Conservation (phyloP, 108 stramenopile species). For the Asterionellopsis glacialis region DNA sequence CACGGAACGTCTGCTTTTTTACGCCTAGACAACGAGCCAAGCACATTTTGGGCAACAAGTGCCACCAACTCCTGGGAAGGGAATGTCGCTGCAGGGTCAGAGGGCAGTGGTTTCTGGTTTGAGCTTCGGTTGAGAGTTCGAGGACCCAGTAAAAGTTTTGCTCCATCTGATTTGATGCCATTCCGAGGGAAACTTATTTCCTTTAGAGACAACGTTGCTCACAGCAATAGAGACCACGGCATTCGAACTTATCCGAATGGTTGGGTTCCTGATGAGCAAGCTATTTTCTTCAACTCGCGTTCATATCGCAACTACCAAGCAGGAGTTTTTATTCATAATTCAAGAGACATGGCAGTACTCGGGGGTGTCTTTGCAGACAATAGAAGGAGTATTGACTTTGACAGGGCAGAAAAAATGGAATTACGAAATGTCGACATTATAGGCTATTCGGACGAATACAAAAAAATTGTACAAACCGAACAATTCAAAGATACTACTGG, state of each 20-base stretch:
- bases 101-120: constrained; percentile 26
- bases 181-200: neutral
- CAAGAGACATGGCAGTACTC: constrained; percentile 12
- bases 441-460: neutral
- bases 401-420: neutral
- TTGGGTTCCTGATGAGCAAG: constrained; percentile 8
- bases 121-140: constrained; percentile 11
- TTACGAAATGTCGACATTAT: neutral
- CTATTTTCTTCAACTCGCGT: constrained; percentile 9
- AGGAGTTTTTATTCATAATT: constrained; percentile 26
- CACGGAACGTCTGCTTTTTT: no score
- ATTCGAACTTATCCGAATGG: constrained; percentile 24
- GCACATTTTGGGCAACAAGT: constrained; percentile 18
- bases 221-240: constrained; percentile 11
- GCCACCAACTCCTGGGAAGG: constrained; percentile 16
- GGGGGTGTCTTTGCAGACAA: constrained; percentile 28
- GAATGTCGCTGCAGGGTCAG: constrained; percentile 30
- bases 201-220: constrained; percentile 30
- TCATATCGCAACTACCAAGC: constrained; percentile 15
- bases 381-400: constrained; percentile 2
- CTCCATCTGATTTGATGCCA: neutral
- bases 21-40: neutral
- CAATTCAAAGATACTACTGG: neutral
- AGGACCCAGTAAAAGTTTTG: neutral
- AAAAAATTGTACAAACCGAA: no score